Conservation (phyloP, 129 eudicot genomes). For the Mikania micrantha region DNA sequence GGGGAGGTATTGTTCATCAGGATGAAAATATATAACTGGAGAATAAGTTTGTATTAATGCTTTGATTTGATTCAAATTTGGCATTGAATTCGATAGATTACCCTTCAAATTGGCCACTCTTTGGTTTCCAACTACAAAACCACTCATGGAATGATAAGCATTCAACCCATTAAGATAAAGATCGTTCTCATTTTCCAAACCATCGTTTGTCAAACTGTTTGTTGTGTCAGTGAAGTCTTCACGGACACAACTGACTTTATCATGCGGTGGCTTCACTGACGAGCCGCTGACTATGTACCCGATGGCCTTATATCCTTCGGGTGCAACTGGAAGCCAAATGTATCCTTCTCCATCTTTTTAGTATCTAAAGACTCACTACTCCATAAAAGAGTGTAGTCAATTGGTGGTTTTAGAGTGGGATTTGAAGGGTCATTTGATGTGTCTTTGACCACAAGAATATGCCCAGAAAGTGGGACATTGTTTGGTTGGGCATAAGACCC, state of each 20-base stretch:
- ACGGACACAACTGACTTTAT: slow-evolving; percentile 7
- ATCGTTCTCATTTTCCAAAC: background rate
- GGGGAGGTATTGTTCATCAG: background rate
- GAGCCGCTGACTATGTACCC: background rate
- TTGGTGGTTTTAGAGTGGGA: background rate
- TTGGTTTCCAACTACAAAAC: background rate
- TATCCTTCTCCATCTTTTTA: slow-evolving; percentile 9
- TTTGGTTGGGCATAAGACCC: slow-evolving; percentile 8
- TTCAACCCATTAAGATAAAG: background rate
- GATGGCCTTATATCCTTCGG: background rate
- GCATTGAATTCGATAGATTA: background rate
- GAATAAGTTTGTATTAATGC: background rate
- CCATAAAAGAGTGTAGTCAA: slow-evolving; percentile 2
- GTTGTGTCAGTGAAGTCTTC: slow-evolving; percentile 6
- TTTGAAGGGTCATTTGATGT: background rate
- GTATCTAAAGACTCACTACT: background rate
- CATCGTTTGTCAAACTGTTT: background rate
- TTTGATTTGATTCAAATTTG: slow-evolving; percentile 2
- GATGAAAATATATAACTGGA: slow-evolving; percentile 8
- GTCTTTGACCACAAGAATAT: slow-evolving; percentile 2
- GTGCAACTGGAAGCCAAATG: slow-evolving; percentile 7
- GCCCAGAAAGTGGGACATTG: background rate
- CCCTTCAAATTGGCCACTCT: background rate
- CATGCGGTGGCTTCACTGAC: background rate
- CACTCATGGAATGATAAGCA: background rate